phyloP scores from a whole-genome alignment of 305 asterid genomes.

The Striga hermonthica region DNA sequence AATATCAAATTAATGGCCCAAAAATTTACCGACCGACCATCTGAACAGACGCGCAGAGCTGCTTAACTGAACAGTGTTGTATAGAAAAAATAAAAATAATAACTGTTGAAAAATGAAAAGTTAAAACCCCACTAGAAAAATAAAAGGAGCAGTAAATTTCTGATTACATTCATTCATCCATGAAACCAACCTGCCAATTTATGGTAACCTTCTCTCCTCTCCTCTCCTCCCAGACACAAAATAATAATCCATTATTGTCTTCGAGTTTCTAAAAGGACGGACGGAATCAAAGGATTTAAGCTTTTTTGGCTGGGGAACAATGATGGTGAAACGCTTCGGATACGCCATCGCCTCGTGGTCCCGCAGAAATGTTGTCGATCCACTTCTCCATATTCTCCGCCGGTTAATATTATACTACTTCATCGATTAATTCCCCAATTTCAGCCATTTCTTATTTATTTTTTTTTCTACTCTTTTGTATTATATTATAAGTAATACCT shows the following conservation, averaged over 20 bases:
- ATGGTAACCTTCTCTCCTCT: too few species aligned
- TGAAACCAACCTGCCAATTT: too few species aligned
- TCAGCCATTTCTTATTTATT: background rate
- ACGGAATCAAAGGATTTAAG: background rate
- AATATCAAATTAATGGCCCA: slow-evolving; percentile 16
- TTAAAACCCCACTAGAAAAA: background rate
- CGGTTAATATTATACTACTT: slow-evolving; percentile 37
- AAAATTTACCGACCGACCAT: slow-evolving; percentile 25
- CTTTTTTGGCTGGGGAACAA: background rate
- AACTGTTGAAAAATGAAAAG: background rate
- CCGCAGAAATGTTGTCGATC: slow-evolving; percentile 53
- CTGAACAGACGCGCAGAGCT: slow-evolving; percentile 17
- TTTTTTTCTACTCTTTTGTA: background rate
- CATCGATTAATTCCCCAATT: slow-evolving; percentile 20
- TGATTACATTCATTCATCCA: too few species aligned
- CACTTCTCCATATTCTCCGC: slow-evolving; percentile 75
- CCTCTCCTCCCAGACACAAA: background rate
- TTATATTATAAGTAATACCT: too few species aligned
- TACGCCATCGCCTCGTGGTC: slow-evolving; percentile 50
- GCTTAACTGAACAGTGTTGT: background rate
- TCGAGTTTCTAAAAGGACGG: too few species aligned
- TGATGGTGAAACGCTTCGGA: slow-evolving; percentile 41
- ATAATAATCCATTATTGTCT: background rate
- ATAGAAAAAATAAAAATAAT: background rate
- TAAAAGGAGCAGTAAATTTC: too few species aligned